A percentile compares a stretch with the other conserved stretches of the same genome.
Evolutionary conservation across 371 early-diverging fungal genomes (phyloP).

Genomic region (Fennellomyces sp.): DNA sequence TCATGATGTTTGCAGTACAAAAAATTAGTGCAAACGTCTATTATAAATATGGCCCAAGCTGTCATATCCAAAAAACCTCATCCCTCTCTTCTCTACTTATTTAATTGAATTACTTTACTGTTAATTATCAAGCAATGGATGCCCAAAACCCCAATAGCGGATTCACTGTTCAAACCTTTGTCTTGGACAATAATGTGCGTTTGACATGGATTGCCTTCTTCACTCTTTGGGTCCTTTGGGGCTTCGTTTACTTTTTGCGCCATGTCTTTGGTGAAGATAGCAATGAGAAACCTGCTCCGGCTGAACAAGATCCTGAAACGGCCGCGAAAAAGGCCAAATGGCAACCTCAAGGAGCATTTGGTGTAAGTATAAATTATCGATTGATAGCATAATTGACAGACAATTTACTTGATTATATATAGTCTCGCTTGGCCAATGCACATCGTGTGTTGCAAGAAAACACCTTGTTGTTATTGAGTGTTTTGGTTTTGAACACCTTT

Average conservation of each 20-base stretch:
- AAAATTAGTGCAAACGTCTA: too few relatives aligned
- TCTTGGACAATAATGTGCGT: constrained; percentile 25
- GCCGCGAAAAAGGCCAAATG: constrained; percentile 7
- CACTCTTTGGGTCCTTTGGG: constrained; percentile 37
- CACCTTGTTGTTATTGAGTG: constrained; percentile 36
- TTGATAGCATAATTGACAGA: too few relatives aligned
- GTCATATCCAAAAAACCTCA: not conserved
- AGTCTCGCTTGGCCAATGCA: constrained; percentile 21
- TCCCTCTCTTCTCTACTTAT: not conserved
- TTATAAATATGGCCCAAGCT: too few relatives aligned
- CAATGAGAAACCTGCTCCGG: constrained; percentile 9
- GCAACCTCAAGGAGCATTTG: constrained; percentile 10
- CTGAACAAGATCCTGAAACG: constrained; percentile 23
- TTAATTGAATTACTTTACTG: not conserved
- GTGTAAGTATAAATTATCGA: too few relatives aligned
- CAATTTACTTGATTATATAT: not conserved
- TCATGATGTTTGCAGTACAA: constrained; percentile 3
- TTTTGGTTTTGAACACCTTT: constrained; percentile 45
- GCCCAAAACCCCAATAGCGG: constrained; percentile 4
- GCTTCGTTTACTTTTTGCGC: constrained; percentile 30
- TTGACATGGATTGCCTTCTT: constrained; percentile 43
- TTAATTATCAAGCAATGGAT: not conserved
- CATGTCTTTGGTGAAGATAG: constrained; percentile 20
- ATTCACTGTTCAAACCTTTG: constrained; percentile 17
- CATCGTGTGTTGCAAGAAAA: constrained; percentile 43